Conservation (phyloP, 2,329 filamentous ascomycete species). For the Pseudogymnoascus sp. region DNA sequence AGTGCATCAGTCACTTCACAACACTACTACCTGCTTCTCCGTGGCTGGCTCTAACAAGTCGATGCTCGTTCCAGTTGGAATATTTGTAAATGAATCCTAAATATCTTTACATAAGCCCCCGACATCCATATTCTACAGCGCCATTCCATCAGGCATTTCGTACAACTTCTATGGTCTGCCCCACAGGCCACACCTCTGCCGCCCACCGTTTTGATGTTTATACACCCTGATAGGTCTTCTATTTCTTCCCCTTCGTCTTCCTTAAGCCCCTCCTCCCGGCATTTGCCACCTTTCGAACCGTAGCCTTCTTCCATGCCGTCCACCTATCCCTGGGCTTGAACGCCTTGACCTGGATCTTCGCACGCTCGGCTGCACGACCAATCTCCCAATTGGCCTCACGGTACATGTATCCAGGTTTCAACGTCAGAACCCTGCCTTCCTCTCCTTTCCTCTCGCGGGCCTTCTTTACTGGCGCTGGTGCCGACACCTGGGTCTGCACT, state of each 20-base stretch:
- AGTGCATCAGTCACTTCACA: background rate
- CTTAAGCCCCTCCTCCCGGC: slow-evolving; percentile 47
- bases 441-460: slow-evolving; percentile 27
- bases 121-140: slow-evolving; percentile 7
- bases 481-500: slow-evolving; percentile 12
- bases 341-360: slow-evolving; percentile 48
- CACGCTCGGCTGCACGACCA: slow-evolving; percentile 54
- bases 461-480: slow-evolving; percentile 12
- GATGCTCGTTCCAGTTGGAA: background rate
- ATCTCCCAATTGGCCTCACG: slow-evolving; percentile 62
- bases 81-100: background rate
- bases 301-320: slow-evolving; percentile 56
- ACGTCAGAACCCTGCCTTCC: slow-evolving; percentile 29
- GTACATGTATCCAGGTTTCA: slow-evolving; percentile 54
- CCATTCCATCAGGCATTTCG: slow-evolving; percentile 5
- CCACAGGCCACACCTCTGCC: background rate
- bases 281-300: slow-evolving; percentile 40
- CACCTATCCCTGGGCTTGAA: slow-evolving; percentile 50
- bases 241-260: slow-evolving; percentile 13
- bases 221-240: background rate
- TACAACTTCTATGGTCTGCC: background rate
- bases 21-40: background rate
- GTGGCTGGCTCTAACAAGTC: background rate
- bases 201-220: background rate
- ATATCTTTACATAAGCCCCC: slow-evolving; percentile 8